Base-by-base conservation (phyloP, 176 grass and related monocot species). In the Oryza brachyantha region DNA sequence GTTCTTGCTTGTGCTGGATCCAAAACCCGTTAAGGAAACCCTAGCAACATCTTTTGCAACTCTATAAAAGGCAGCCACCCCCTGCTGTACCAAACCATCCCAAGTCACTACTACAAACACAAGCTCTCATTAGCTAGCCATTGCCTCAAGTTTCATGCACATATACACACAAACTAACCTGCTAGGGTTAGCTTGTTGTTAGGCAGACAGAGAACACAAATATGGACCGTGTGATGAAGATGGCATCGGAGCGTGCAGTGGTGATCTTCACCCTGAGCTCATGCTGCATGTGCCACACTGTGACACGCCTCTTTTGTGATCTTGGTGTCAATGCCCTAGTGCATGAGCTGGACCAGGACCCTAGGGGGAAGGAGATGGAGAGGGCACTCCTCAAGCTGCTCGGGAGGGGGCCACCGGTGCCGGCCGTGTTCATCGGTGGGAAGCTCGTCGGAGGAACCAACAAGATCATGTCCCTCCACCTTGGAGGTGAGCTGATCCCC, bases 241-340 rank as follows among this genome's bases (percentile, higher is more conserved):
- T 93, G 19, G 88, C 74, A 10, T 81, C 93, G 10, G 85, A 91
- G 80, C 76, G 90, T 0, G 83, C 90, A 1, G 93, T 97, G 69
- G 90, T 97, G 13, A 83, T 97, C 65, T 97, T 97, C 86, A 93
- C 85, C 29, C 62, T 75, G 64, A 97, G 93, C 68, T 86, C 83
- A 7, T 89, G 90, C 77, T 93, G 83, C 86, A 97, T 97, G 93
- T 91, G 83, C 81, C 93, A 97, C 80, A 89, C 88, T 0, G 50
- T 97, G 83, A 88, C 79, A 6, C 74, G 78, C 26, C 88, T 97
- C 37, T 77, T 97, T 65, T 38, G 65, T 14, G 86, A 91, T 8
- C 83, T 93, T 3, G 78, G 88, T 2, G 90, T 97, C n/a, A 90
- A 87, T 58, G 82, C 76, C 1, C 29, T 70, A 22, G 74, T 93